A percentile compares a stretch with the other conserved stretches of the same genome.
Conservation (phyloP, 78 protist genomes). For the Polysphondylium violaceum region DNA sequence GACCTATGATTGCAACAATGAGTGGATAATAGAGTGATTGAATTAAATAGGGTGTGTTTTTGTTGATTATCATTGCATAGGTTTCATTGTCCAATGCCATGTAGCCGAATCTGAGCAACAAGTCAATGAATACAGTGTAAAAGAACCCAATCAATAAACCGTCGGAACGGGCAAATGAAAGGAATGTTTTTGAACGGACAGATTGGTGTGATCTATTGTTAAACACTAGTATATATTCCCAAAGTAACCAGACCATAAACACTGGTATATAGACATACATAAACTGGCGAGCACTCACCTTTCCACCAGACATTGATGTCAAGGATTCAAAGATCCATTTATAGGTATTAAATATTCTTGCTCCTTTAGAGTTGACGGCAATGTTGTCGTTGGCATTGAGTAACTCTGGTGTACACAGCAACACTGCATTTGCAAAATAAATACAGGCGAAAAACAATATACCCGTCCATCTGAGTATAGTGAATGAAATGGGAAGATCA, state of each 20-base stretch:
- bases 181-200: not conserved
- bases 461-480: constrained; percentile 34
- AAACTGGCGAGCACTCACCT: not conserved
- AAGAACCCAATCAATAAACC: constrained; percentile 21
- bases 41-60: too few species aligned
- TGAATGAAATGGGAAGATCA: constrained; percentile 28
- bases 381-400: not conserved
- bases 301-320: not conserved
- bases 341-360: not conserved
- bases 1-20: constrained; percentile 7
- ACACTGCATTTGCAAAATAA: not conserved
- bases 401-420: not conserved
- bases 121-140: constrained; percentile 21
- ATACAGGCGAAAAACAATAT: constrained; percentile 1
- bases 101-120: not conserved
- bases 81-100: not conserved
- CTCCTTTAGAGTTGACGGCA: not conserved
- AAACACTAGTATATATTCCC: constrained; percentile 13
- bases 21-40: constrained; percentile 26
- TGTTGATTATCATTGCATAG: not conserved
- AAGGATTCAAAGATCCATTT: not conserved
- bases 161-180: constrained; percentile 10
- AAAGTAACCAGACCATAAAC: constrained; percentile 15
- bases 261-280: not conserved
- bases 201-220: not conserved